Conservation (phyloP, 2,329 filamentous ascomycete species). For the Exophiala sp. region DNA sequence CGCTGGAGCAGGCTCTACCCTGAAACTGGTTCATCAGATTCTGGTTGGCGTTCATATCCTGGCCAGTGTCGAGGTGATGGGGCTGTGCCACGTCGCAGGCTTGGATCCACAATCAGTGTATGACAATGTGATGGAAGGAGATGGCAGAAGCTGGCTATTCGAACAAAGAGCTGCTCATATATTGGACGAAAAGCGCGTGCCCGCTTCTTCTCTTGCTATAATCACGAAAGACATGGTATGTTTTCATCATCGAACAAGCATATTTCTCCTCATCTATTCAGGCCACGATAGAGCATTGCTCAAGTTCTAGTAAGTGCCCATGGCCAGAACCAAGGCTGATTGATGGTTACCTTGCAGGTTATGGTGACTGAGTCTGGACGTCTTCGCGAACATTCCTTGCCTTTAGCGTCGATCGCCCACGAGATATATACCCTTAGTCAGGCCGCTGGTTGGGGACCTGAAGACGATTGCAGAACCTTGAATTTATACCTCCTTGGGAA, state of each 20-base stretch:
- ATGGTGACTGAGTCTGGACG: not conserved
- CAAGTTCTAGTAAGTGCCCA: too few species aligned
- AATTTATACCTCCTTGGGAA: not conserved
- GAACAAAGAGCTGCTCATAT: not conserved
- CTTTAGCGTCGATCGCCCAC: not conserved
- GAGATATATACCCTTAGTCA: not conserved
- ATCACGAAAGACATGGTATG: not conserved
- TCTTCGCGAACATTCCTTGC: not conserved
- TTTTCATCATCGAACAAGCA: too few species aligned
- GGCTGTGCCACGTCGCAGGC: not conserved
- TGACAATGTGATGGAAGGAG: not conserved
- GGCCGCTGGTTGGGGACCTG: not conserved
- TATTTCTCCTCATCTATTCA: too few species aligned
- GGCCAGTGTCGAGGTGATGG: not conserved
- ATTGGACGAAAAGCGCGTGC: not conserved
- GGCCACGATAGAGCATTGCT: not conserved
- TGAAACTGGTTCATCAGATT: slow-evolving; percentile 4
- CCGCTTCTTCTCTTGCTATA: not conserved
- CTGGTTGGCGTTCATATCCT: slow-evolving; percentile 2
- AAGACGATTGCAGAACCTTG: not conserved
- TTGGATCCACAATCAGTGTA: not conserved
- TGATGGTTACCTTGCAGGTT: not conserved
- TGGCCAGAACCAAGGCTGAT: too few species aligned
- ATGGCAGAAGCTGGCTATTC: slow-evolving; percentile 2
- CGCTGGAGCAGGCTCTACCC: not conserved